Percentiles rank a stretch among this genome's conserved stretches.
These are phyloP conservation scores for Balansia obtecta DNA, from an alignment of 2,329 filamentous ascomycete genomes.

Conservation along the genomic window DNA sequence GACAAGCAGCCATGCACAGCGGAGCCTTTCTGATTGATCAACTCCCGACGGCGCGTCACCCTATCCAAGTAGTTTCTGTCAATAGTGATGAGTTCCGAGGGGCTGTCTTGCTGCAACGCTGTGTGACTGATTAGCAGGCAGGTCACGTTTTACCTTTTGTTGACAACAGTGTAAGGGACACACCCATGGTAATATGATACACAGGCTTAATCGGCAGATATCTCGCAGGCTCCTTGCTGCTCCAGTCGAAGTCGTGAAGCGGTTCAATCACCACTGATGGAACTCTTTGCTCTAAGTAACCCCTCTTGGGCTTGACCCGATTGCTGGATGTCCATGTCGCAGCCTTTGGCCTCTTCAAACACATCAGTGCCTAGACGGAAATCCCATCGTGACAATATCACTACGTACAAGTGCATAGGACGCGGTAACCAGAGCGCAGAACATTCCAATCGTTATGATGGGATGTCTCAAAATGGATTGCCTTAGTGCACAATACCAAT, in stretches of 20 bases:
- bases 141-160: neutral
- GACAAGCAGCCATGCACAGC: conserved; percentile 31
- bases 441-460: neutral
- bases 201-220: conserved; percentile 38
- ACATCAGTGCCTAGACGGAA: neutral
- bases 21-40: conserved; percentile 25
- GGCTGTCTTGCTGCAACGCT: conserved; percentile 30
- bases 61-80: conserved; percentile 37
- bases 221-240: conserved; percentile 22
- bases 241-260: conserved; percentile 26
- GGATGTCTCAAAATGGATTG: neutral
- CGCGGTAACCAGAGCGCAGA: neutral
- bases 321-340: neutral
- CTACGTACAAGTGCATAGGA: neutral
- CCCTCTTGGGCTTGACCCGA: neutral
- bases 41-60: conserved; percentile 25
- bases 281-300: neutral
- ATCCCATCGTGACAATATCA: neutral
- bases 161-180: neutral
- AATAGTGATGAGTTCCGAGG: conserved; percentile 39
- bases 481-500: neutral
- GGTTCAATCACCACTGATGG: conserved; percentile 11
- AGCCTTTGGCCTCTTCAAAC: neutral
- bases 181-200: conserved; percentile 44
- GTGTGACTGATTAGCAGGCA: conserved; percentile 11